Percentiles rank a stretch among this genome's conserved stretches.
Evolutionary conservation across 352 stramenopile genomes (phyloP).

Genomic region (Globisporangium splendens): DNA sequence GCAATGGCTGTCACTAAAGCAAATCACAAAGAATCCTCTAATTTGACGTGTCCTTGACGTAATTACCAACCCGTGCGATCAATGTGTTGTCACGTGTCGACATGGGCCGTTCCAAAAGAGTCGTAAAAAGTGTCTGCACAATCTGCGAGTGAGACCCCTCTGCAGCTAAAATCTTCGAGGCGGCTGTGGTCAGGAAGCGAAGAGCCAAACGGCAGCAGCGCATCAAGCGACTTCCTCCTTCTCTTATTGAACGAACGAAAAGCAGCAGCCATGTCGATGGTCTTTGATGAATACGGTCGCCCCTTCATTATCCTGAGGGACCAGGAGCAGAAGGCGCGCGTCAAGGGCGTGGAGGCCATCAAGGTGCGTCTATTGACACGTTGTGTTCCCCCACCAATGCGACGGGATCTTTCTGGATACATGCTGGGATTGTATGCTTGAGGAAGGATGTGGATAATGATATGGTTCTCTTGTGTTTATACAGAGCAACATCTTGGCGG

Average conservation of each 20-base stretch:
- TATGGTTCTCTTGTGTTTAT: not conserved
- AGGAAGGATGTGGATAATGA: not conserved
- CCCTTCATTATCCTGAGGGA: conserved; percentile 99
- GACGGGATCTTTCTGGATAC: conserved; percentile 1
- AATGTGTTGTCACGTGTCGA: not conserved
- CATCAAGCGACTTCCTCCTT: too few species aligned
- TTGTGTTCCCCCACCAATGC: not conserved
- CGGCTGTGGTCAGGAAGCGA: conserved; percentile 17
- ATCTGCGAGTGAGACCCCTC: not conserved
- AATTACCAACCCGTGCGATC: not conserved
- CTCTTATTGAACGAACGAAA: not conserved
- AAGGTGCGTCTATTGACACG: conserved; percentile 61
- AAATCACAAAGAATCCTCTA: not conserved
- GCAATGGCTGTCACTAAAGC: too few species aligned
- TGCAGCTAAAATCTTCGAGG: conserved; percentile 7
- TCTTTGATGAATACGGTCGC: conserved; percentile 99
- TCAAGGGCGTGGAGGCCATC: conserved; percentile 98
- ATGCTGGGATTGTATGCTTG: too few species aligned
- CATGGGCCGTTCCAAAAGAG: not conserved
- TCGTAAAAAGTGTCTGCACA: not conserved
- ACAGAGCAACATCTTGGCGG: conserved; percentile 98
- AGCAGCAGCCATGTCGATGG: conserved; percentile 80
- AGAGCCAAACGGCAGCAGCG: conserved; percentile 1
- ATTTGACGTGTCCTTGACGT: not conserved
- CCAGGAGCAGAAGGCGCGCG: conserved; percentile 96